Conservation (phyloP, 2,329 filamentous ascomycete genomes). For the Colletotrichum eremochloae region DNA sequence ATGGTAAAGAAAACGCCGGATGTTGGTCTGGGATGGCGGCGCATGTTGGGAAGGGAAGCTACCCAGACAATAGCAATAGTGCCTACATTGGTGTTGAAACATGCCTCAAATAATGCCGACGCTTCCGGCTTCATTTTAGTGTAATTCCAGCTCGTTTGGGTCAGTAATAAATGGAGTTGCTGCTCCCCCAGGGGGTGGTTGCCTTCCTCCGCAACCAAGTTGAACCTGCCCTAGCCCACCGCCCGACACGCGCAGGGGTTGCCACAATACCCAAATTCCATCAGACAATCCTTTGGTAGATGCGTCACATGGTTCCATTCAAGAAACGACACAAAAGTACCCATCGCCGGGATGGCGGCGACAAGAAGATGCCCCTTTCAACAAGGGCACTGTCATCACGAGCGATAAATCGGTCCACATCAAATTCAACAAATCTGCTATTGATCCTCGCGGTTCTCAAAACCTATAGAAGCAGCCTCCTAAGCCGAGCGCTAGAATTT, state of each 20-base stretch:
- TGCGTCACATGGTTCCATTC: background rate
- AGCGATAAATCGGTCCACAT: background rate
- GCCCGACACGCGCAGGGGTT: background rate
- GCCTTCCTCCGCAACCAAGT: background rate
- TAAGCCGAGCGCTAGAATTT: background rate
- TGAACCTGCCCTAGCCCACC: background rate
- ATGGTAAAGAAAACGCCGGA: background rate
- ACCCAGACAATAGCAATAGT: background rate
- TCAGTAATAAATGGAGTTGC: background rate
- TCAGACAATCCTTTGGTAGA: no score
- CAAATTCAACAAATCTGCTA: background rate
- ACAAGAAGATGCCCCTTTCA: no score
- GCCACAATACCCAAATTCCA: background rate
- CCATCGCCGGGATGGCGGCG: no score
- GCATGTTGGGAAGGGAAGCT: background rate
- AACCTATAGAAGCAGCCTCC: background rate
- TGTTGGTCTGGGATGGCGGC: background rate
- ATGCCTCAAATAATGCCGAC: no score
- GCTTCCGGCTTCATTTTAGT: background rate
- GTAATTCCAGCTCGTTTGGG: background rate
- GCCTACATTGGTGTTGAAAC: background rate
- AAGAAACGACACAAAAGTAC: background rate
- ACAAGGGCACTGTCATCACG: background rate
- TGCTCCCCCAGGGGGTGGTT: background rate
- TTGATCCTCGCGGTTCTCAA: background rate